Evolutionary conservation across 345 rosid genomes (phyloP).

Genomic region (Citrus sinensis): DNA sequence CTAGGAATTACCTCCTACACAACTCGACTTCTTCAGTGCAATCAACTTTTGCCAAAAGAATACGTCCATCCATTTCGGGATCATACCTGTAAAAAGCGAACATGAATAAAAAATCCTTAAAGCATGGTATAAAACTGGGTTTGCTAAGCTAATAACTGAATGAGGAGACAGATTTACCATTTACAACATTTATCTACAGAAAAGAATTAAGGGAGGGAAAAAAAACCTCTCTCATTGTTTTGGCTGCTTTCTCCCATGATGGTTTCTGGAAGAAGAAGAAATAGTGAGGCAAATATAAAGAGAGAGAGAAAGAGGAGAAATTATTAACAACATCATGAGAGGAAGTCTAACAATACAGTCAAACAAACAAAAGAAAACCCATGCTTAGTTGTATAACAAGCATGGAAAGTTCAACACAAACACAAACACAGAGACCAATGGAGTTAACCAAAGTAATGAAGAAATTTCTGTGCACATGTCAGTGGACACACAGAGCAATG

Average conservation of each 20-base stretch:
- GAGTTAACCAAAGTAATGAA: too few relatives aligned
- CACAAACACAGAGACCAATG: too few relatives aligned
- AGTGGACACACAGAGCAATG: too few relatives aligned
- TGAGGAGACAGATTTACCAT: not conserved
- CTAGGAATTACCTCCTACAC: constrained; percentile 71
- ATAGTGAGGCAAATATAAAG: constrained; percentile 2
- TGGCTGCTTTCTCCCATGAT: constrained; percentile 97
- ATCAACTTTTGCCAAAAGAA: constrained; percentile 82
- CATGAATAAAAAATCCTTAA: too few relatives aligned
- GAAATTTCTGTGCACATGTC: too few relatives aligned
- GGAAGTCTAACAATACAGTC: too few relatives aligned
- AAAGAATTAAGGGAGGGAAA: too few relatives aligned
- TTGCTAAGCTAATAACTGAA: not conserved
- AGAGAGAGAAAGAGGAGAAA: too few relatives aligned
- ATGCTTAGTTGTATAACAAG: too few relatives aligned
- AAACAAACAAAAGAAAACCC: too few relatives aligned
- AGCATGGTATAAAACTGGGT: constrained; percentile 2
- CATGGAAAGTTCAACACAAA: too few relatives aligned
- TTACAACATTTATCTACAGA: not conserved
- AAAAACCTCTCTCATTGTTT: constrained; percentile 37
- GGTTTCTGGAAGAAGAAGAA: constrained; percentile 68
- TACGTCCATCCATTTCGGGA: constrained; percentile 89
- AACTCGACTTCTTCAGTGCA: constrained; percentile 79
- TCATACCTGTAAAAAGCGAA: constrained; percentile 61
- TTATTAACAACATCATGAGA: too few relatives aligned